These are phyloP conservation scores for Pugionium dolabratum DNA, from an alignment of 345 rosid species.

Conservation along the genomic window DNA sequence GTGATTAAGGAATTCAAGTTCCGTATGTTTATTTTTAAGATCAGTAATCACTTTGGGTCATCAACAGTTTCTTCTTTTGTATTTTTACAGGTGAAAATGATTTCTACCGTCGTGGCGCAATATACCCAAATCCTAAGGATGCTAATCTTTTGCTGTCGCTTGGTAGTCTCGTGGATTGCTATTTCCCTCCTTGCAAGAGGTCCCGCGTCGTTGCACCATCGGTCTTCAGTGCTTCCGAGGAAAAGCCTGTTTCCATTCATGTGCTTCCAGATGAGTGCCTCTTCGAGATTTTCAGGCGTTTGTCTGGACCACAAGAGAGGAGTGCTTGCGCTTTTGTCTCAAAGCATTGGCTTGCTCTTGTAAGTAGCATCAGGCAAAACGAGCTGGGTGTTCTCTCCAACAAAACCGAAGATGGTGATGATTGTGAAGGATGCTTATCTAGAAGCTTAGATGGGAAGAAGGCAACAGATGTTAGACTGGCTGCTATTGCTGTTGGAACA, in stretches of 20 bases:
- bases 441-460: conserved; percentile 88
- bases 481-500: conserved; percentile 87
- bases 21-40: not conserved
- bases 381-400: conserved; percentile 47
- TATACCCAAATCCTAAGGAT: conserved; percentile 82
- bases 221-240: conserved; percentile 56
- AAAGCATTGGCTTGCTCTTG: conserved; percentile 79
- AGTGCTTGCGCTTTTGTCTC: conserved; percentile 82
- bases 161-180: conserved; percentile 67
- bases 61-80: not conserved
- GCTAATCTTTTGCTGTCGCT: conserved; percentile 60
- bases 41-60: not conserved
- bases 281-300: conserved; percentile 78
- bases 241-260: conserved; percentile 60
- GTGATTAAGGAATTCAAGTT: not conserved
- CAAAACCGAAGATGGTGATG: conserved; percentile 45
- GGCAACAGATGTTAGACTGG: conserved; percentile 83
- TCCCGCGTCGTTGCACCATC: conserved; percentile 65
- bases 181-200: conserved; percentile 76
- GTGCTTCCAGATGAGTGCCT: conserved; percentile 92
- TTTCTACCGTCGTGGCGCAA: conserved; percentile 66
- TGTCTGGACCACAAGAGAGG: conserved; percentile 74
- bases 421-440: conserved; percentile 59
- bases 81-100: conserved; percentile 62
- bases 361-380: conserved; percentile 62